A percentile compares a stretch with the other conserved stretches of the same genome.
phyloP scores from a whole-genome alignment of 2,329 filamentous ascomycete species.

The Arthroderma sp. region DNA sequence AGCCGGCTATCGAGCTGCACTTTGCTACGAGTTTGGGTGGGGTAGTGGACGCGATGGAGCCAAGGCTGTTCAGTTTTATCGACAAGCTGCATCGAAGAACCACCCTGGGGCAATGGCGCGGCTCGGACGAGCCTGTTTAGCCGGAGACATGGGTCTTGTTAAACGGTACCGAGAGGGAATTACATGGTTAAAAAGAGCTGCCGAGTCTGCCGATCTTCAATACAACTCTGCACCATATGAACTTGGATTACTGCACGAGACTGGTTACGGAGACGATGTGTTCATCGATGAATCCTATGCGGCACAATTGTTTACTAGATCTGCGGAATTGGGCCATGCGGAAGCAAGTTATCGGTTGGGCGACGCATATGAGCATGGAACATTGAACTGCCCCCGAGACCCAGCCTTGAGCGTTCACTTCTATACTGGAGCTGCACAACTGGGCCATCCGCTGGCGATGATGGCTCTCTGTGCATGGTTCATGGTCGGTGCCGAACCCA shows the following conservation, averaged over 20 bases:
- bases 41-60: conserved; percentile 78
- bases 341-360: conserved; percentile 80
- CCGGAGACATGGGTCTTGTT: conserved; percentile 70
- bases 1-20: conserved; percentile 78
- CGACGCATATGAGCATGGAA: conserved; percentile 92
- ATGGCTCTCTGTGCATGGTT: conserved; percentile 99
- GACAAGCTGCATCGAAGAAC: conserved; percentile 78
- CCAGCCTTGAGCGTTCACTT: conserved; percentile 92
- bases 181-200: conserved; percentile 90
- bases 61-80: conserved; percentile 88
- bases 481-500: conserved; percentile 81
- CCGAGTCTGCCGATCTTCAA: conserved; percentile 77
- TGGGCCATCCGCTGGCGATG: conserved; percentile 76
- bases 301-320: conserved; percentile 85
- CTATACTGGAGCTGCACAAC: conserved; percentile 83
- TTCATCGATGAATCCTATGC: conserved; percentile 86
- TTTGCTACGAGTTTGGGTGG: conserved; percentile 98
- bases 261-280: conserved; percentile 84
- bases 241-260: conserved; percentile 75
- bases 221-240: conserved; percentile 92
- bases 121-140: conserved; percentile 78
- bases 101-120: conserved; percentile 92
- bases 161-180: conserved; percentile 81
- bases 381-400: conserved; percentile 74
- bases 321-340: conserved; percentile 78